Conservation (phyloP, 2,329 filamentous ascomycete genomes). For the Arthrobotrys megalospora region DNA sequence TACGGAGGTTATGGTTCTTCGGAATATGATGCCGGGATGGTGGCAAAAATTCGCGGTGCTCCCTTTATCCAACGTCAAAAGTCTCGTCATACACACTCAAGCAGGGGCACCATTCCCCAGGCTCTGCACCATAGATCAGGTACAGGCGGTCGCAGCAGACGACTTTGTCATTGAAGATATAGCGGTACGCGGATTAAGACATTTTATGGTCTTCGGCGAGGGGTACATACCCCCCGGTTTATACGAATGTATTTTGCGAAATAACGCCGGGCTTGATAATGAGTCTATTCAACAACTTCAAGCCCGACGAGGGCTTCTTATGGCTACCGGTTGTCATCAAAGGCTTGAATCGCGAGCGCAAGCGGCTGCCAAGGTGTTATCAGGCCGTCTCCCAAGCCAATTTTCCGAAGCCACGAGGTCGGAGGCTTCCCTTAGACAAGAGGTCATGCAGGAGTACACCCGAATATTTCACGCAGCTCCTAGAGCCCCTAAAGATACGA, state of each 20-base stretch:
- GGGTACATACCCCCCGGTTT: background rate
- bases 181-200: background rate
- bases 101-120: no score
- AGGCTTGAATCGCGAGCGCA: background rate
- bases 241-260: background rate
- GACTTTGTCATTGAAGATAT: background rate
- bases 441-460: background rate
- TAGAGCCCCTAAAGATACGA: no score
- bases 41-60: background rate
- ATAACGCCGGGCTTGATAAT: background rate
- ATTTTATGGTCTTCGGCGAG: background rate
- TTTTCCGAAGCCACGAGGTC: background rate
- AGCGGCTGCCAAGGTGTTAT: background rate
- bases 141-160: no score
- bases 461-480: background rate
- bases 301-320: background rate
- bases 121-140: no score
- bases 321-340: background rate
- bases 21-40: background rate
- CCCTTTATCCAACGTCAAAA: background rate
- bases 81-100: no score
- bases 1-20: background rate
- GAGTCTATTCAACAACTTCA: background rate
- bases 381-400: background rate
- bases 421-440: background rate